Evolutionary conservation across 805 yeast genomes (phyloP), one percentile per base, ranked within the genome.

Genomic region (Cyberlindnera meyerae): DNA sequence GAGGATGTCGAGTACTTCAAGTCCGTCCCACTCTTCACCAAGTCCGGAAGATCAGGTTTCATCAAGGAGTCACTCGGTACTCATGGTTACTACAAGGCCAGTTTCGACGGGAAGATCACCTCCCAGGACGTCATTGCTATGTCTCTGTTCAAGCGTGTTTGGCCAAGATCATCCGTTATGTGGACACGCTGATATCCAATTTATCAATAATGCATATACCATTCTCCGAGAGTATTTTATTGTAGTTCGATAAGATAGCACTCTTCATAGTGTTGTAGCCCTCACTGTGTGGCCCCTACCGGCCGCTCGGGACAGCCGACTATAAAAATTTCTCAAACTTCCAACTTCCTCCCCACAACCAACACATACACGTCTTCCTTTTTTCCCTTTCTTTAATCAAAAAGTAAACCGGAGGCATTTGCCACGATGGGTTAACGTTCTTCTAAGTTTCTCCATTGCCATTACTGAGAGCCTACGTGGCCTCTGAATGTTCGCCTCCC

Each of bases 61-160:
- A 90, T 94, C 58, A 90, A 86, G 62, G 97, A 90, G 60, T 77
- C 89, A 57, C 71, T 93, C 67, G 99, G 99, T 65, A 93, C 98
- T 2, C 98, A 93, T 59, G 99, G 99, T 45, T 87, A 90, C 68
- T 89, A 82, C 75, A 93, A 93, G 66, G 96, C 97, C 17, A 82
- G 84, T 8, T 93, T 93, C 53, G 97, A 93, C 57, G 90, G 89
- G 41, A 85, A 82, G 54, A 67, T 94, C 52, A 78, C 83, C 35
- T 82, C 96, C 0, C 97, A 89, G 63, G 99, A 93, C 62, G 79
- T 85, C 11, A 78, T 93, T 33, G 97, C 87, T 16, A 87, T 93
- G 97, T 79, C 96, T 21, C 63, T 93, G 50, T 93, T 84, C 67
- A 90, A 86, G 65, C 78, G 98, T 54, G 82, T 82, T 44, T 93